A percentile compares a stretch with the other conserved stretches of the same genome.
Evolutionary conservation across 371 early-diverging fungal species (phyloP).

Genomic region (Choanephora cucurbitarum): DNA sequence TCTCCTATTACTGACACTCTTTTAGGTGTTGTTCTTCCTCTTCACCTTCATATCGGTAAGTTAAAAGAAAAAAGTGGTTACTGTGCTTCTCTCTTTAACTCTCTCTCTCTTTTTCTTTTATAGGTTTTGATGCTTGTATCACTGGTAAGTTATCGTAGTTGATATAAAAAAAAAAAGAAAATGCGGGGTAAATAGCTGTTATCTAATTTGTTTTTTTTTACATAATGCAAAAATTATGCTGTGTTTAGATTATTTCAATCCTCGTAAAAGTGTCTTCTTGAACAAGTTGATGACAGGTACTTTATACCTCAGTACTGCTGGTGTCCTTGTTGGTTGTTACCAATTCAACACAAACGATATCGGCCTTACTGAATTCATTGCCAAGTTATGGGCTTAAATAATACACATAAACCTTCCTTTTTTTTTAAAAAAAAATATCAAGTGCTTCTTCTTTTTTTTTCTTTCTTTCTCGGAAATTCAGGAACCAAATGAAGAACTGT

Average conservation of each 20-base stretch:
- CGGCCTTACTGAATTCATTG: conserved; percentile 87
- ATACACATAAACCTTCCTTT: conserved; percentile 7
- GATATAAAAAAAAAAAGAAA: too few species aligned
- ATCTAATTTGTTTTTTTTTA: conserved; percentile 5
- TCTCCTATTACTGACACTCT: conserved; percentile 85
- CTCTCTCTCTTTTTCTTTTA: conserved; percentile 3
- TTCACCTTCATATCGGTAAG: conserved; percentile 88
- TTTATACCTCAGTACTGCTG: conserved; percentile 70
- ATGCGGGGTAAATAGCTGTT: conserved; percentile 25
- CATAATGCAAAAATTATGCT: too few species aligned
- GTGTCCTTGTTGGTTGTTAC: conserved; percentile 85
- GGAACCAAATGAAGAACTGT: too few species aligned
- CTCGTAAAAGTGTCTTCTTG: conserved; percentile 65
- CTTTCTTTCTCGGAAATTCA: too few species aligned
- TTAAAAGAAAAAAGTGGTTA: too few species aligned
- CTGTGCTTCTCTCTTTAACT: neutral
- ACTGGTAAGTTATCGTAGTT: conserved; percentile 40
- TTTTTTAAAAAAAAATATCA: conserved; percentile 2
- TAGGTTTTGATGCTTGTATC: conserved; percentile 63
- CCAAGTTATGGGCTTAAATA: conserved; percentile 78
- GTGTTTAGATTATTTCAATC: conserved; percentile 82
- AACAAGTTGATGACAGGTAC: conserved; percentile 64
- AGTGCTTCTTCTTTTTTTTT: conserved; percentile 6
- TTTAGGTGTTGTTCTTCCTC: conserved; percentile 86
- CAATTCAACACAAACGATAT: conserved; percentile 94